Percentiles rank a stretch among this genome's conserved stretches.
These are phyloP conservation scores for Vanderwaltozyma verrucispora DNA, from an alignment of 805 yeast genomes.

Conservation along the genomic window DNA sequence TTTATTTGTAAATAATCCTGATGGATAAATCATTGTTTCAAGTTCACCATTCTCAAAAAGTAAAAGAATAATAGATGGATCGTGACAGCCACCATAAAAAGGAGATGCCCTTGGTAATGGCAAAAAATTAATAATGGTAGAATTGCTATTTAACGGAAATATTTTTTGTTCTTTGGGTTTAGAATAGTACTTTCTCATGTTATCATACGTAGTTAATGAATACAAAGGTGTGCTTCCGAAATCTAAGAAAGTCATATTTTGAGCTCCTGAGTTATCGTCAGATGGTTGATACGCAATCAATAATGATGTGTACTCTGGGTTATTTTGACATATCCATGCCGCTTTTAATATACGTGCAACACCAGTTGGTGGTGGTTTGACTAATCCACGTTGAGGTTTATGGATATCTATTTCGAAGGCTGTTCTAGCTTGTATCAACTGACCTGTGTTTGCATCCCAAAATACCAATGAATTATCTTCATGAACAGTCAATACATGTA, in stretches of 20 bases:
- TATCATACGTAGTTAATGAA: conserved; percentile 70
- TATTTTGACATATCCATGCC: conserved; percentile 68
- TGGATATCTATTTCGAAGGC: conserved; percentile 57
- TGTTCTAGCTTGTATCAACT: conserved; percentile 63
- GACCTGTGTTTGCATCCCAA: conserved; percentile 85
- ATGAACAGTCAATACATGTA: conserved; percentile 70
- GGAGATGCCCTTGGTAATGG: conserved; percentile 59
- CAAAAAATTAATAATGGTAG: conserved; percentile 37
- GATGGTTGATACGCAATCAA: conserved; percentile 56
- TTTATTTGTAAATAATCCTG: conserved; percentile 40
- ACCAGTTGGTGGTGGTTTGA: conserved; percentile 7
- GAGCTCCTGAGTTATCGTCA: conserved; percentile 32
- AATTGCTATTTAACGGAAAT: conserved; percentile 41
- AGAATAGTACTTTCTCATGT: conserved; percentile 70
- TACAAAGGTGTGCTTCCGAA: conserved; percentile 75
- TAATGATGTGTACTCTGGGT: conserved; percentile 72
- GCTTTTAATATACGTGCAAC: conserved; percentile 39
- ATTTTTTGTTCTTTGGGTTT: conserved; percentile 45
- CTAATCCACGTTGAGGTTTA: conserved; percentile 30
- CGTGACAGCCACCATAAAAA: conserved; percentile 68
- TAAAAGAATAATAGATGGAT: conserved; percentile 56
- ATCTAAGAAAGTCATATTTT: conserved; percentile 47
- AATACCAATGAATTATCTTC: conserved; percentile 78
- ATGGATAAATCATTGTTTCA: conserved; percentile 48
- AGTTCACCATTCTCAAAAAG: conserved; percentile 55